Evolutionary conservation across 768 basidiomycete genomes (phyloP), one percentile per base, ranked within the genome.

Genomic region (Cystofilobasidium ferigula): DNA sequence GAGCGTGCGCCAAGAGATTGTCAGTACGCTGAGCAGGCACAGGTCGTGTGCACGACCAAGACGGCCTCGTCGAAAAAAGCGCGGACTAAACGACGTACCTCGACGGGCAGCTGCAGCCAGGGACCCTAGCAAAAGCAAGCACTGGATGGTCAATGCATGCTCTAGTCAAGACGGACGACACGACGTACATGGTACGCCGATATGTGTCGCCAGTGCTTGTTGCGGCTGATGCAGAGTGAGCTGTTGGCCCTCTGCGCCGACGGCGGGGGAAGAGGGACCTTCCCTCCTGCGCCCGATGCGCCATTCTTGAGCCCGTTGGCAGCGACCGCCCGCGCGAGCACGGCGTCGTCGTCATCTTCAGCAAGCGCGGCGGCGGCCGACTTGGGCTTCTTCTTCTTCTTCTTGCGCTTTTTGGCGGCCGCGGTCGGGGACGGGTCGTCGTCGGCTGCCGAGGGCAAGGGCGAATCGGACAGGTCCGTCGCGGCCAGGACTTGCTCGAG

Each of bases 181-280:
- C 53, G 40, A 67, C 62, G 58, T 42, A 61, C 64, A 30, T 66
- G 62, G 40, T 53, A 54, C 34, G 57, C 57, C 28, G 59, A 64
- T 43, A 68, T 91, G 72, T 90, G 91, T 34, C 85, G 83, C 90
- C 89, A 91, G 72, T 93, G 90, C 75, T 93, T 93, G 78, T 92
- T 91, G 70, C 90, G 82, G 77, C 86, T 88, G 71, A 93, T 92
- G 74, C 86, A 88, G 3, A 92, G 81, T 40, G 86, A 83, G 0
- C 85, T 81, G 83, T 83, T 53, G 84, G 82, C 38, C 81, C 68
- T 72, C 82, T 84, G 74, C 83, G 82, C 72, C 84, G 84, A 76
- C 3, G 51, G 51, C 10, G 51, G 28, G 28, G 51, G 28, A 16
- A 10, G 26, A 6, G 51, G 28, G 28, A 28, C 28, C 51, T 32